These are phyloP conservation scores for Asterochloris sp. DNA, from an alignment of 139 green algal species.

Conservation along the genomic window DNA sequence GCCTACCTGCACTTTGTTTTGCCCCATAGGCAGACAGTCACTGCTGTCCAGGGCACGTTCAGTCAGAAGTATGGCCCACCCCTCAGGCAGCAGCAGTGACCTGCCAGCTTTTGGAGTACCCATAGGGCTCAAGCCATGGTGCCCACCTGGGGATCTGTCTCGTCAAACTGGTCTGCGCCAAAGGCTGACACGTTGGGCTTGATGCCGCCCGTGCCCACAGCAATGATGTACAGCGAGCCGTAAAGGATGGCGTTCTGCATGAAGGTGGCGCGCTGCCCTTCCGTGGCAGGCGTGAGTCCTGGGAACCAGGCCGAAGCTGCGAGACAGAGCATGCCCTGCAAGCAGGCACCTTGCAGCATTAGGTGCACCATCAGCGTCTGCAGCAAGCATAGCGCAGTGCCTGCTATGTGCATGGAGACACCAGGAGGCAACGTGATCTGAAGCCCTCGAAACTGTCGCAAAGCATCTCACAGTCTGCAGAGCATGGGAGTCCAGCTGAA, in stretches of 20 bases:
- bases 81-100: too few relatives aligned
- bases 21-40: too few relatives aligned
- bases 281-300: conserved; percentile 39
- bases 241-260: conserved; percentile 61
- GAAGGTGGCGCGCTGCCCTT: conserved; percentile 36
- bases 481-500: too few relatives aligned
- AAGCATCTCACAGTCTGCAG: not conserved
- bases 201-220: conserved; percentile 93
- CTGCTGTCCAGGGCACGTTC: too few relatives aligned
- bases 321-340: conserved; percentile 74
- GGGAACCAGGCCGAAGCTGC: conserved; percentile 46
- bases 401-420: not conserved
- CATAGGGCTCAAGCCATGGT: too few relatives aligned
- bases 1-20: too few relatives aligned
- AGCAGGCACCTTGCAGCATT: too few relatives aligned
- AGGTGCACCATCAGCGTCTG: not conserved
- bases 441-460: not conserved
- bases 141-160: conserved; percentile 54
- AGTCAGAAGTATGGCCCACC: too few relatives aligned
- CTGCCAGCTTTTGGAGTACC: too few relatives aligned
- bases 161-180: conserved; percentile 97
- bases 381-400: not conserved
- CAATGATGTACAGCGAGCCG: conserved; percentile 76
- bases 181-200: conserved; percentile 98
- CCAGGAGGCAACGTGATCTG: not conserved